Evolutionary conservation across 768 basidiomycete species (phyloP).

Genomic region (Wakefieldia striispora): DNA sequence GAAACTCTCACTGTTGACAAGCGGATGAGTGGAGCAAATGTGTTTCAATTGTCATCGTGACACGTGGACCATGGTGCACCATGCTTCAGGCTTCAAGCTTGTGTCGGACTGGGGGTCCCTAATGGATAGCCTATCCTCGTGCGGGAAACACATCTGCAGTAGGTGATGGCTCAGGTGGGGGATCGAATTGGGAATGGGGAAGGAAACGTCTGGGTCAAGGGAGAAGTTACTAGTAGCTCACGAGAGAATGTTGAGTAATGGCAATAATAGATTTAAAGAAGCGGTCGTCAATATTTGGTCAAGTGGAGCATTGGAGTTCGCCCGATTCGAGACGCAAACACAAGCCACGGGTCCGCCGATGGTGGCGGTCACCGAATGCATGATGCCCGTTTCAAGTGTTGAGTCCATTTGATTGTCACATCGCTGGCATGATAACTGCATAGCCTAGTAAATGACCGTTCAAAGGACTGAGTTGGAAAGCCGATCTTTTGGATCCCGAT

Average conservation of each 20-base stretch:
- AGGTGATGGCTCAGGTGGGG: no score
- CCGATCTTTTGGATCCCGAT: constrained; percentile 5
- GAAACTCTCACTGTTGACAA: constrained; percentile 9
- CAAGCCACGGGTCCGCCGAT: no score
- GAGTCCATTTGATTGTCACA: background rate
- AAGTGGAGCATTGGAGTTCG: constrained; percentile 13
- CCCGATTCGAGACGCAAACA: no score
- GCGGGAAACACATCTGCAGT: background rate
- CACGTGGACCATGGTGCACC: constrained; percentile 1
- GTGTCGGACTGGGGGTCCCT: background rate
- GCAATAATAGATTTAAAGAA: no score
- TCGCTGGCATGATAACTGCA: background rate
- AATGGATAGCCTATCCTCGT: background rate
- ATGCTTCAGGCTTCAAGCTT: background rate
- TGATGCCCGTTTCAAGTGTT: no score
- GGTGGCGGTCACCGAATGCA: no score
- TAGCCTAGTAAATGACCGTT: background rate
- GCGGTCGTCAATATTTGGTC: background rate
- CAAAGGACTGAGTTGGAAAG: background rate
- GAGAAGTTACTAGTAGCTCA: no score
- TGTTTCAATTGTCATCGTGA: constrained; percentile 20
- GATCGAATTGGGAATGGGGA: no score
- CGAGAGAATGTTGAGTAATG: no score
- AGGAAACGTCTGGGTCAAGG: no score
- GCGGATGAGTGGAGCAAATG: constrained; percentile 21